Evolutionary conservation across 1,284 basidiomycete species (phyloP).

Genomic region (Boletus semigastroideus): DNA sequence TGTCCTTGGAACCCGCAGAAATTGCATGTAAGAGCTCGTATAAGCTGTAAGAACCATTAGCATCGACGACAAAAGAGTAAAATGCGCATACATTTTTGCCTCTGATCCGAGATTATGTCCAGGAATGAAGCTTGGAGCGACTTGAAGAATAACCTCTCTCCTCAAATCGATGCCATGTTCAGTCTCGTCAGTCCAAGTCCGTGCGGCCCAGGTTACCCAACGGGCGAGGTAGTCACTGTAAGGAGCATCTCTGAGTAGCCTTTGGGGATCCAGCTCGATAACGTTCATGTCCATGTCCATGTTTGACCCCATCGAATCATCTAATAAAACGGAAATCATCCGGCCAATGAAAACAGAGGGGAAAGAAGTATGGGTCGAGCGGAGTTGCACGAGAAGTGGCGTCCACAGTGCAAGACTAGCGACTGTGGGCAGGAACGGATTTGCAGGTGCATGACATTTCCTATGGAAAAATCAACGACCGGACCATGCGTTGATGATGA

Average conservation of each 20-base stretch:
- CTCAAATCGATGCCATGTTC: slow-evolving; percentile 38
- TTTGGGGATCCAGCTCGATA: slow-evolving; percentile 13
- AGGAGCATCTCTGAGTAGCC: slow-evolving; percentile 34
- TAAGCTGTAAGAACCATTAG: slow-evolving; percentile 22
- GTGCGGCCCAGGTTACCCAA: slow-evolving; percentile 64
- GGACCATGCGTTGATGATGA: background rate
- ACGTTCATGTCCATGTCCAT: slow-evolving; percentile 3
- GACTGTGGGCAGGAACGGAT: slow-evolving; percentile 50
- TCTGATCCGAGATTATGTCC: slow-evolving; percentile 24
- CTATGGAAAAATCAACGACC: slow-evolving; percentile 38
- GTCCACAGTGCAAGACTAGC: slow-evolving; percentile 66
- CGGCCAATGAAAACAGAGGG: slow-evolving; percentile 49
- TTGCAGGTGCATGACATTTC: slow-evolving; percentile 54
- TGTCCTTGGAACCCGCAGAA: slow-evolving; percentile 16
- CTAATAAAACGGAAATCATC: slow-evolving; percentile 46
- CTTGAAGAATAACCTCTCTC: slow-evolving; percentile 43
- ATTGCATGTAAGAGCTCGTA: slow-evolving; percentile 18
- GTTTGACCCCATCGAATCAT: slow-evolving; percentile 11
- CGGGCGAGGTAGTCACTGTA: slow-evolving; percentile 61
- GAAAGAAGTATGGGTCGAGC: slow-evolving; percentile 55
- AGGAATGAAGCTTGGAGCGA: slow-evolving; percentile 52
- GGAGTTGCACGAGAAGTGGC: slow-evolving; percentile 66
- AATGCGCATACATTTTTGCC: slow-evolving; percentile 38
- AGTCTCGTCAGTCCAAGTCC: slow-evolving; percentile 37
- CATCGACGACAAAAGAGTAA: background rate